These are phyloP conservation scores for Coniochaeta hoffmannii DNA, from an alignment of 2,329 filamentous ascomycete species.

Conservation along the genomic window DNA sequence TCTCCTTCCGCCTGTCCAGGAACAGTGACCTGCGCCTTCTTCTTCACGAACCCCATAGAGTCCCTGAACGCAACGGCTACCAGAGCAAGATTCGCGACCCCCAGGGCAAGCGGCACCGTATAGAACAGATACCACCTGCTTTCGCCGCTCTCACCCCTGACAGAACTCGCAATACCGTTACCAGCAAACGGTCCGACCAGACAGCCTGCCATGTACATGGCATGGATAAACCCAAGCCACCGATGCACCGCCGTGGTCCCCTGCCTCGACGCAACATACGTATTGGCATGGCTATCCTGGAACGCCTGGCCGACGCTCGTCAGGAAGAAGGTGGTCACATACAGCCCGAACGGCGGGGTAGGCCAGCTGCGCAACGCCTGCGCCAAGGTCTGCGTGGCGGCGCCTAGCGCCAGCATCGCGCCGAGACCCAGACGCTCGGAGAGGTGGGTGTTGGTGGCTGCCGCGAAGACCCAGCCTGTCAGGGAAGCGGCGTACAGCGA, in stretches of 20 bases:
- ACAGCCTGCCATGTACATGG: constrained; percentile 51
- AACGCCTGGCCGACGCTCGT: constrained; percentile 53
- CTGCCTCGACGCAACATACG: constrained; percentile 39
- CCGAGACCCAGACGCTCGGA: constrained; percentile 46
- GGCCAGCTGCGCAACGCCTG: constrained; percentile 47
- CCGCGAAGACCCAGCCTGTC: constrained; percentile 51
- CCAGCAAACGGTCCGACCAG: constrained; percentile 49
- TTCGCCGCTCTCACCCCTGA: constrained; percentile 7
- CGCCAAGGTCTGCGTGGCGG: constrained; percentile 43
- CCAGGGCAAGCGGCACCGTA: constrained; percentile 43
- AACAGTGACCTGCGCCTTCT: constrained; percentile 5
- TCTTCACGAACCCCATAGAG: constrained; percentile 24
- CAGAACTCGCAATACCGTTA: constrained; percentile 38
- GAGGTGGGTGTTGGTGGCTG: constrained; percentile 47
- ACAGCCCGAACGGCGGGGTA: constrained; percentile 47
- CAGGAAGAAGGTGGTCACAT: constrained; percentile 49
- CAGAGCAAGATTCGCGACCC: constrained; percentile 39
- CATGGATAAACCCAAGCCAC: constrained; percentile 58
- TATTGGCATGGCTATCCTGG: constrained; percentile 57
- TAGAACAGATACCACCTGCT: constrained; percentile 50
- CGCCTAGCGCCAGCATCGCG: constrained; percentile 48
- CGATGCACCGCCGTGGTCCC: constrained; percentile 43
- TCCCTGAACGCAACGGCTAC: constrained; percentile 44
- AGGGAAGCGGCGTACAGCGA: constrained; percentile 52
- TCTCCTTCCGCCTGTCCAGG: background rate